phyloP scores from a whole-genome alignment of 768 basidiomycete species.

The Coprinopsis strossmayeri region DNA sequence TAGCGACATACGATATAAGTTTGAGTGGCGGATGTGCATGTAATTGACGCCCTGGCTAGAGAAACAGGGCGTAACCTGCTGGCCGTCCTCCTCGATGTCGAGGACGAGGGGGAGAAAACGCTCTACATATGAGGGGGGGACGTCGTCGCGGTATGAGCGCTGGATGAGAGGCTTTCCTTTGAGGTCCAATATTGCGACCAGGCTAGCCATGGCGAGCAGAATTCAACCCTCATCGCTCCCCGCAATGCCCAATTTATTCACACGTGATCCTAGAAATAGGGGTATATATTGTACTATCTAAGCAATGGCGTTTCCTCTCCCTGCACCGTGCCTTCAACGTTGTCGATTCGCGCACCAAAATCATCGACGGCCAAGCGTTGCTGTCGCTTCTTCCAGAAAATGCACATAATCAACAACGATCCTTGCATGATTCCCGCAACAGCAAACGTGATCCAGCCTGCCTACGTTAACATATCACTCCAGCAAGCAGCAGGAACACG shows the following conservation, averaged over 20 bases:
- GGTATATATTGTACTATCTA: no score
- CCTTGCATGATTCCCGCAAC: constrained; percentile 84
- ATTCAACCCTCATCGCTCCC: not conserved
- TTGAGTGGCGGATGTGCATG: constrained; percentile 97
- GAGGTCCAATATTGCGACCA: constrained; percentile 94
- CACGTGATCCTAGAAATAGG: not conserved
- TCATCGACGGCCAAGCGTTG: constrained; percentile 73
- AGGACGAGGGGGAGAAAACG: constrained; percentile 89
- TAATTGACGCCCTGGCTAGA: constrained; percentile 94
- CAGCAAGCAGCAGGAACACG: constrained; percentile 10
- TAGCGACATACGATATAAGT: constrained; percentile 83
- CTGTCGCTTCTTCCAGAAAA: constrained; percentile 81
- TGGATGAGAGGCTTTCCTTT: constrained; percentile 99
- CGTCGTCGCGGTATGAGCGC: constrained; percentile 94
- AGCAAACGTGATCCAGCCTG: constrained; percentile 82
- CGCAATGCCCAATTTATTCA: no score
- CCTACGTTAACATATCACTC: constrained; percentile 78
- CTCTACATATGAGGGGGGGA: constrained; percentile 83
- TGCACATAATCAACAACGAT: constrained; percentile 75
- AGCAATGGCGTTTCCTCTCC: no score
- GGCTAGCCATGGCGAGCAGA: constrained; percentile 35
- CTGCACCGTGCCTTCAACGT: no score
- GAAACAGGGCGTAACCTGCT: constrained; percentile 95
- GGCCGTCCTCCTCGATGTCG: constrained; percentile 96
- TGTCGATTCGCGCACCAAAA: constrained; percentile 80